These are phyloP conservation scores for Gossypium bickii DNA, from an alignment of 345 rosid species.

Conservation along the genomic window DNA sequence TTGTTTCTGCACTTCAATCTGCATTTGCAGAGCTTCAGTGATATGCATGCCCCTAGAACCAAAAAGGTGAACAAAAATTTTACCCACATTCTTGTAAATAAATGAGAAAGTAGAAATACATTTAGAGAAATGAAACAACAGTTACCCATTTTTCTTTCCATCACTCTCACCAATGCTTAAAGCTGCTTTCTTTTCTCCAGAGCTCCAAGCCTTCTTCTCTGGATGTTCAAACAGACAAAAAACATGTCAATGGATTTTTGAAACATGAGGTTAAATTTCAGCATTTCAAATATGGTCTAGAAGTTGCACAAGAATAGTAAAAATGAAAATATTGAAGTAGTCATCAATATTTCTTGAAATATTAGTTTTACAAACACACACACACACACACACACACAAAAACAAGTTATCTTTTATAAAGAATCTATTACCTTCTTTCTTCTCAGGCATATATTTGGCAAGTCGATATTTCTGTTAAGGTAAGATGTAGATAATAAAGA, in stretches of 20 bases:
- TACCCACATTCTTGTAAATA: not conserved
- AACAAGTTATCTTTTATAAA: not conserved
- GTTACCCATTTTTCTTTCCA: constrained; percentile 54
- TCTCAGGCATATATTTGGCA: constrained; percentile 87
- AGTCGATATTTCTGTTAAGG: constrained; percentile 84
- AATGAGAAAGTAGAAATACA: not conserved
- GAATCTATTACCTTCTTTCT: constrained; percentile 60
- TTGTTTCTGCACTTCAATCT: constrained; percentile 84
- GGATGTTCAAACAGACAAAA: constrained; percentile 5
- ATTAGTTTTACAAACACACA: no score
- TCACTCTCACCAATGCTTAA: constrained; percentile 44
- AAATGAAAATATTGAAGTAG: not conserved
- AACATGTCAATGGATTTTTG: not conserved
- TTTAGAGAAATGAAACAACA: constrained; percentile 15
- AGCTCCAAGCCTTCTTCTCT: constrained; percentile 50
- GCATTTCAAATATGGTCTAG: not conserved
- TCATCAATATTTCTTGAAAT: not conserved
- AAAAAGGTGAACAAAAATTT: not conserved
- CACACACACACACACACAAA: not conserved
- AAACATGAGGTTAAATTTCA: not conserved
- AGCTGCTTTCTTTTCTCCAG: constrained; percentile 56
- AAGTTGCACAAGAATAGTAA: not conserved
- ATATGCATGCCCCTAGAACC: constrained; percentile 44
- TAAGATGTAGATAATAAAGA: constrained; percentile 21
- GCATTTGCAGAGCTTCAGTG: constrained; percentile 70